A percentile compares a stretch with the other conserved stretches of the same genome.
Evolutionary conservation across 2,329 filamentous ascomycete genomes (phyloP).

Genomic region (Thielaviopsis cerberus): DNA sequence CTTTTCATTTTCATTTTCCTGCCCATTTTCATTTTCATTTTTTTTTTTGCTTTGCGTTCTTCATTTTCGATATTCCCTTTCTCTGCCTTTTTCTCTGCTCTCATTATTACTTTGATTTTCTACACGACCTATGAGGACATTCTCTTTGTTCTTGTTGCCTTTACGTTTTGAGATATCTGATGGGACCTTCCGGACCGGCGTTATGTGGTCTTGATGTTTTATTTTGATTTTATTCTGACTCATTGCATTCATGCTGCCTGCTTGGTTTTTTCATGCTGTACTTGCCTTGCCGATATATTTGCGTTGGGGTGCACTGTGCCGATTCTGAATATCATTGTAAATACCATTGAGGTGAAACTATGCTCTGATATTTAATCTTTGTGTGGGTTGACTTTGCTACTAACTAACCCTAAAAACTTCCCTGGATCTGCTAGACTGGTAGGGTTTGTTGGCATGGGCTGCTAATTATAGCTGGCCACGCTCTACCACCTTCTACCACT

Average conservation of each 20-base stretch:
- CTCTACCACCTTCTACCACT: too few species aligned
- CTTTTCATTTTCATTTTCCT: not conserved
- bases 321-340: not conserved
- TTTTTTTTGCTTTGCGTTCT: not conserved
- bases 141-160: conserved; percentile 8
- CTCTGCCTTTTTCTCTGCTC: not conserved
- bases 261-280: conserved; percentile 3
- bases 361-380: not conserved
- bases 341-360: not conserved
- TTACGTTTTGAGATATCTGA: conserved; percentile 7
- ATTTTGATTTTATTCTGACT: not conserved
- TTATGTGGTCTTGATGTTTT: conserved; percentile 5
- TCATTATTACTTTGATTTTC: not conserved
- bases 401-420: not conserved
- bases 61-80: not conserved
- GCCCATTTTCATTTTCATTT: not conserved
- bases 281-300: not conserved
- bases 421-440: not conserved
- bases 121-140: not conserved
- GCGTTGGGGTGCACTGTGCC: not conserved
- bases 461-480: not conserved
- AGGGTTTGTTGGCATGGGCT: not conserved
- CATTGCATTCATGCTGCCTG: not conserved
- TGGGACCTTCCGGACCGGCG: conserved; percentile 3
- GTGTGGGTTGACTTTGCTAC: not conserved